Percentiles rank a stretch among this genome's conserved stretches.
Conservation (phyloP, 768 basidiomycete genomes). For the Gloeostereum incarnatum region DNA sequence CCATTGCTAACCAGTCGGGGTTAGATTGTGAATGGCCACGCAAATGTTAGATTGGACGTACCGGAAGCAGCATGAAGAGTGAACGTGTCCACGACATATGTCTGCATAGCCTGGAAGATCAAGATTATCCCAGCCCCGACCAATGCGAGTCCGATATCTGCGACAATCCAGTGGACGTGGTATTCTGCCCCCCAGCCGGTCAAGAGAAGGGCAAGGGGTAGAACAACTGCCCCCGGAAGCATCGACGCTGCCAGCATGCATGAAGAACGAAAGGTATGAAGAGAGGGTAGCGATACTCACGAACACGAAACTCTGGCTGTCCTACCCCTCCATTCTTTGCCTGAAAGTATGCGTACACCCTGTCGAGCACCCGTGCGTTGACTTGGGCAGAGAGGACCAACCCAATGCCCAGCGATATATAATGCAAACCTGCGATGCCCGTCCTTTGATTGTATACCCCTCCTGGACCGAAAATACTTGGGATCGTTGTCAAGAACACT, state of each 20-base stretch:
- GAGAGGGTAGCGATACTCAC: slow-evolving; percentile 18
- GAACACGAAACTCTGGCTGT: slow-evolving; percentile 41
- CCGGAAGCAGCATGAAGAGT: slow-evolving; percentile 62
- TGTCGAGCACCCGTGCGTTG: slow-evolving; percentile 50
- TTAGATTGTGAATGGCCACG: background rate
- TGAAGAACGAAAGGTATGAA: no score
- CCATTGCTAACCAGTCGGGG: slow-evolving; percentile 1
- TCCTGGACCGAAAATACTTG: slow-evolving; percentile 47
- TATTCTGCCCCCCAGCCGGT: slow-evolving; percentile 61
- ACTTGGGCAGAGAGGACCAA: slow-evolving; percentile 39
- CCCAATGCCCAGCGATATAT: slow-evolving; percentile 63
- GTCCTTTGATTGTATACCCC: slow-evolving; percentile 40
- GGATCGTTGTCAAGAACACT: slow-evolving; percentile 65
- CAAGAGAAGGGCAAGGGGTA: slow-evolving; percentile 63
- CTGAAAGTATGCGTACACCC: slow-evolving; percentile 39
- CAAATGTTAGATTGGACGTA: slow-evolving; percentile 14
- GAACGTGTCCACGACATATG: slow-evolving; percentile 62
- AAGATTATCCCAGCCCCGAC: slow-evolving; percentile 52
- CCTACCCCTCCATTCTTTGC: slow-evolving; percentile 36
- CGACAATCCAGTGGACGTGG: slow-evolving; percentile 57
- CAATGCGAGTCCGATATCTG: slow-evolving; percentile 52
- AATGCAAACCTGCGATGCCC: slow-evolving; percentile 61
- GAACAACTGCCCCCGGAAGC: slow-evolving; percentile 44
- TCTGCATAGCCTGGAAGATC: slow-evolving; percentile 52
- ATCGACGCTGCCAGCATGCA: slow-evolving; percentile 34